Conservation (phyloP, 805 yeast genomes). For the Barnettozyma salicaria region DNA sequence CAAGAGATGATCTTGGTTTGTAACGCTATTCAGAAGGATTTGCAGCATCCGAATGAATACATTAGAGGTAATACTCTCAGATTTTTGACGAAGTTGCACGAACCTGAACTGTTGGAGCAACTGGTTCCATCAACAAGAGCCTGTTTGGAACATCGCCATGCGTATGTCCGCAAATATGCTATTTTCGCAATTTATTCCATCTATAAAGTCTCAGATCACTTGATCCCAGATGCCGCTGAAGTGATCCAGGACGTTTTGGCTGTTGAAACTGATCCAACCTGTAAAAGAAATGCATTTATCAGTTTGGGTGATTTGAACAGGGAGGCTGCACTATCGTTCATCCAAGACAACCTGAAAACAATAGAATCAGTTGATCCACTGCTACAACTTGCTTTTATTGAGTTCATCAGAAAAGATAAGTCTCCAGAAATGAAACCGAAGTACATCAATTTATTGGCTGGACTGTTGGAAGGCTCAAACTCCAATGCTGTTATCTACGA, state of each 20-base stretch:
- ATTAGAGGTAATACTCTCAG: slow-evolving; percentile 93
- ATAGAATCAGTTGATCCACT: slow-evolving; percentile 71
- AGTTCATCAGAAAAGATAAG: slow-evolving; percentile 78
- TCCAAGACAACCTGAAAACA: slow-evolving; percentile 60
- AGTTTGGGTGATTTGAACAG: slow-evolving; percentile 79
- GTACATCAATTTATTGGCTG: slow-evolving; percentile 67
- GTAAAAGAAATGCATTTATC: slow-evolving; percentile 92
- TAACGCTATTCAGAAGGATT: slow-evolving; percentile 94
- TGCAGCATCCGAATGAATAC: slow-evolving; percentile 97
- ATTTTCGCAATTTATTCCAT: slow-evolving; percentile 85
- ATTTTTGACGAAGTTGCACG: slow-evolving; percentile 83
- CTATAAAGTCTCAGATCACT: slow-evolving; percentile 73
- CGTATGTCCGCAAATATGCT: slow-evolving; percentile 96
- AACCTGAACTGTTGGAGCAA: slow-evolving; percentile 91
- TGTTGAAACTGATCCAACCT: slow-evolving; percentile 86
- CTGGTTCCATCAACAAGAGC: slow-evolving; percentile 87
- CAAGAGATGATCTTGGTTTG: slow-evolving; percentile 99
- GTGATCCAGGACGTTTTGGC: slow-evolving; percentile 65
- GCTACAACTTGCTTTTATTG: slow-evolving; percentile 83
- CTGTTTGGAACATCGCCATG: slow-evolving; percentile 93
- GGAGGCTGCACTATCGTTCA: slow-evolving; percentile 74
- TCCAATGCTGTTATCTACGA: slow-evolving; percentile 78
- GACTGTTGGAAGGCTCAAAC: slow-evolving; percentile 56
- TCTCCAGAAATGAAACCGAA: slow-evolving; percentile 61
- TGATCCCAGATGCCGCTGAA: slow-evolving; percentile 94